A percentile compares a stretch with the other conserved stretches of the same genome.
These are phyloP conservation scores for Psophocarpus tetragonolobus DNA, from an alignment of 306 rosid species.

Conservation along the genomic window DNA sequence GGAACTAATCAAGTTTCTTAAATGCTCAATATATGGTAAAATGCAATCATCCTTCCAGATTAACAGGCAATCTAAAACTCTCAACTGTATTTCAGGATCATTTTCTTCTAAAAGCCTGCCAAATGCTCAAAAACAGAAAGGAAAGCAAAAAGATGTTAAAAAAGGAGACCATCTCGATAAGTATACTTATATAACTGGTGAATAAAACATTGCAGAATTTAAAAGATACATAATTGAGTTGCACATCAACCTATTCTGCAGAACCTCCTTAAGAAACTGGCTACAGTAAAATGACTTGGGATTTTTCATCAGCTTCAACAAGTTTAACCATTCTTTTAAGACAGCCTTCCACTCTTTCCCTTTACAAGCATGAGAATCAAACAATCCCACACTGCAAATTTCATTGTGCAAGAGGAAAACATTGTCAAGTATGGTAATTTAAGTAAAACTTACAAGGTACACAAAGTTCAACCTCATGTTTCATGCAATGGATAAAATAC, in stretches of 20 bases:
- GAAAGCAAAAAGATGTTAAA: background rate
- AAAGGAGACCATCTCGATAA: slow-evolving; percentile 12
- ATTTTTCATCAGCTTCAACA: slow-evolving; percentile 76
- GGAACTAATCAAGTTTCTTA: slow-evolving; percentile 63
- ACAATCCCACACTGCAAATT: slow-evolving; percentile 70
- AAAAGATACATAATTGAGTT: slow-evolving; percentile 12
- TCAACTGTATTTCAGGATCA: slow-evolving; percentile 83
- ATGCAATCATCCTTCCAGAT: slow-evolving; percentile 80
- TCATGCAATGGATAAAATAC: slow-evolving; percentile 10
- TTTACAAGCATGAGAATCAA: slow-evolving; percentile 67
- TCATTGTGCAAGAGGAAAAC: slow-evolving; percentile 37
- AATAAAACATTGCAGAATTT: slow-evolving; percentile 3
- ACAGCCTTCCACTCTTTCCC: slow-evolving; percentile 87
- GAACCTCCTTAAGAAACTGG: slow-evolving; percentile 75
- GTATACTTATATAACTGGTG: background rate
- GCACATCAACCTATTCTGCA: slow-evolving; percentile 71
- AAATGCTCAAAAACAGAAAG: slow-evolving; percentile 21
- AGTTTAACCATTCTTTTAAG: slow-evolving; percentile 92
- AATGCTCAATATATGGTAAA: slow-evolving; percentile 65
- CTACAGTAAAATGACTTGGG: slow-evolving; percentile 59
- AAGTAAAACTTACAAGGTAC: slow-evolving; percentile 4
- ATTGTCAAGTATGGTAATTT: slow-evolving; percentile 16
- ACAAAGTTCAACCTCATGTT: slow-evolving; percentile 12
- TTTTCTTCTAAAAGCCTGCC: slow-evolving; percentile 86
- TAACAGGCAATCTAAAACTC: slow-evolving; percentile 80